These are phyloP conservation scores for Lactarius sanguifluus DNA, from an alignment of 768 basidiomycete genomes.

Conservation along the genomic window DNA sequence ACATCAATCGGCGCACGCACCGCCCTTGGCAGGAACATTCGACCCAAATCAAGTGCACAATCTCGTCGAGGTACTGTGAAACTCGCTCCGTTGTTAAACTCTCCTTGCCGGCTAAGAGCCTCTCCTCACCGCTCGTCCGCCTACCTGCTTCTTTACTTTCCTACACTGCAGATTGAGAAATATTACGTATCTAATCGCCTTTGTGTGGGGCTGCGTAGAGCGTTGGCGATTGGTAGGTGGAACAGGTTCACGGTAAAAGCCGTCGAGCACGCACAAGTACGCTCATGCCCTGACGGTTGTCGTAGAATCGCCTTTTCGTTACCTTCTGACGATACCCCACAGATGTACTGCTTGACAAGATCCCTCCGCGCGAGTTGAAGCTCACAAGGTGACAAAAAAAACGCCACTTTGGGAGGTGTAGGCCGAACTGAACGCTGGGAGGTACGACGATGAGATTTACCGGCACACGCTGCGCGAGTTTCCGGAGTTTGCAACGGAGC, in stretches of 20 bases:
- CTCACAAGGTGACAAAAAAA: slow-evolving; percentile 69
- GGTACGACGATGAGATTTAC: slow-evolving; percentile 87
- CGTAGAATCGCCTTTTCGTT: no score
- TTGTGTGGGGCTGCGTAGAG: not conserved
- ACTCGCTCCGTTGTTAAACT: not conserved
- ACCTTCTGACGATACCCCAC: no score
- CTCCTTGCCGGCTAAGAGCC: slow-evolving; percentile 28
- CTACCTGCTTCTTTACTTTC: not conserved
- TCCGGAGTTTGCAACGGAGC: slow-evolving; percentile 61
- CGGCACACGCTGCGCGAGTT: slow-evolving; percentile 72
- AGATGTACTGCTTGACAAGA: no score
- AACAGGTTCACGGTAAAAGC: no score
- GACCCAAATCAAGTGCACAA: slow-evolving; percentile 93
- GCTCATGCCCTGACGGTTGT: no score
- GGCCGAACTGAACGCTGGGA: slow-evolving; percentile 1
- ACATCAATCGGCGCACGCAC: no score
- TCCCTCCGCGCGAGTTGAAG: slow-evolving; percentile 64
- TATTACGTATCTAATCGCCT: slow-evolving; percentile 55
- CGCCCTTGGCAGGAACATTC: slow-evolving; percentile 45
- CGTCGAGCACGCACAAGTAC: no score
- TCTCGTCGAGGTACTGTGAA: slow-evolving; percentile 70
- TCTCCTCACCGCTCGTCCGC: not conserved
- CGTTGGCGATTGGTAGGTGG: slow-evolving; percentile 14
- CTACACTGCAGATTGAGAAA: slow-evolving; percentile 80
- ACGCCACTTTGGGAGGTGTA: not conserved